Evolutionary conservation across 805 yeast species (phyloP).

Genomic region (Saccharomyces jurei): DNA sequence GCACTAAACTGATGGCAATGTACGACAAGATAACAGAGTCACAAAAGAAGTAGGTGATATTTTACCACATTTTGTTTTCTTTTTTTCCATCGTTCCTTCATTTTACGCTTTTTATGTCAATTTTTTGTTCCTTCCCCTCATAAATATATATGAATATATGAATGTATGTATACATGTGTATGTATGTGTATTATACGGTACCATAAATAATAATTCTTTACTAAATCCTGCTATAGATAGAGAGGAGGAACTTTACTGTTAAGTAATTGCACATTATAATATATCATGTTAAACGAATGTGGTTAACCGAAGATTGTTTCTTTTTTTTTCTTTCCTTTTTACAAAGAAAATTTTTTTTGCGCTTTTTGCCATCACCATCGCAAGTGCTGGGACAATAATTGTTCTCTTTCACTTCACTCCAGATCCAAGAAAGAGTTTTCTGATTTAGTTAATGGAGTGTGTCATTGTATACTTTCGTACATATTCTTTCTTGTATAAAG

Average conservation of each 20-base stretch:
- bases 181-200: neutral
- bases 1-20: constrained; percentile 67
- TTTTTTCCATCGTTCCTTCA: neutral
- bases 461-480: neutral
- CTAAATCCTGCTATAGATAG: neutral
- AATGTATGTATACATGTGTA: neutral
- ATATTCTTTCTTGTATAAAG: neutral
- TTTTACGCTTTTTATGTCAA: neutral
- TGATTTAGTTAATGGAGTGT: neutral
- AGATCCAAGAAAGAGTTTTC: neutral
- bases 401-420: neutral
- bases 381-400: neutral
- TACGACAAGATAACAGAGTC: constrained; percentile 43
- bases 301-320: neutral
- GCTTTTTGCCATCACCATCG: constrained; percentile 6
- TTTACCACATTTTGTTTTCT: neutral
- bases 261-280: neutral
- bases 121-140: neutral
- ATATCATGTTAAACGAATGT: neutral
- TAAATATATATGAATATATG: neutral
- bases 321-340: constrained; percentile 10
- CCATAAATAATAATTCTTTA: neutral
- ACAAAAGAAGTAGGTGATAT: neutral
- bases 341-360: constrained; percentile 12
- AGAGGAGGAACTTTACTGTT: neutral